A percentile compares a stretch with the other conserved stretches of the same genome.
Conservation (phyloP, 2,329 filamentous ascomycete species). For the Claviceps arundinis region DNA sequence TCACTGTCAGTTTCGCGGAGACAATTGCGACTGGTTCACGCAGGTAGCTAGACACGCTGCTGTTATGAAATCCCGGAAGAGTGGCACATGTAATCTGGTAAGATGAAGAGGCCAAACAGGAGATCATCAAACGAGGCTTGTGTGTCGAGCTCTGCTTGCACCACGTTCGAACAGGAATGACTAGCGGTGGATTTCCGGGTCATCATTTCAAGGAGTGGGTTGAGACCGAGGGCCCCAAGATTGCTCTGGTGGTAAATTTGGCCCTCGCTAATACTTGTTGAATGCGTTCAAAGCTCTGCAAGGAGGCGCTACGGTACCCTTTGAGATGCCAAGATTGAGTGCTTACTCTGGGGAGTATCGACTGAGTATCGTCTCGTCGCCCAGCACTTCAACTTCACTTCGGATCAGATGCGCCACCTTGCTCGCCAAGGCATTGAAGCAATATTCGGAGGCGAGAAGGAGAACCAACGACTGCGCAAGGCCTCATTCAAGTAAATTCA, state of each 20-base stretch:
- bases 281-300: no score
- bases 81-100: slow-evolving; percentile 73
- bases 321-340: background rate
- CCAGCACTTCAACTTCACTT: slow-evolving; percentile 49
- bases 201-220: slow-evolving; percentile 73
- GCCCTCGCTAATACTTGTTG: background rate
- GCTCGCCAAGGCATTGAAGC: slow-evolving; percentile 47
- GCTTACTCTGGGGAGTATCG: slow-evolving; percentile 24
- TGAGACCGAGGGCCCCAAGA: slow-evolving; percentile 39
- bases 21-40: slow-evolving; percentile 40
- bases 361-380: slow-evolving; percentile 66
- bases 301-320: background rate
- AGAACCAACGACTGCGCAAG: slow-evolving; percentile 42
- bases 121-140: slow-evolving; percentile 38
- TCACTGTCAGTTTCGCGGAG: slow-evolving; percentile 74
- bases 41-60: slow-evolving; percentile 48
- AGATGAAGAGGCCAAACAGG: slow-evolving; percentile 41
- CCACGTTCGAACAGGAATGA: slow-evolving; percentile 66
- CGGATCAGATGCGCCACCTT: slow-evolving; percentile 34
- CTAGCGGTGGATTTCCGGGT: slow-evolving; percentile 47
- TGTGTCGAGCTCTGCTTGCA: slow-evolving; percentile 68
- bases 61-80: slow-evolving; percentile 53
- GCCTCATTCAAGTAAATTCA: slow-evolving; percentile 27
- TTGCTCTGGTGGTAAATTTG: slow-evolving; percentile 53
- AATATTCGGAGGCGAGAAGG: slow-evolving; percentile 52